Conservation (phyloP, 2,329 filamentous ascomycete species). For the Fusarium sororula region DNA sequence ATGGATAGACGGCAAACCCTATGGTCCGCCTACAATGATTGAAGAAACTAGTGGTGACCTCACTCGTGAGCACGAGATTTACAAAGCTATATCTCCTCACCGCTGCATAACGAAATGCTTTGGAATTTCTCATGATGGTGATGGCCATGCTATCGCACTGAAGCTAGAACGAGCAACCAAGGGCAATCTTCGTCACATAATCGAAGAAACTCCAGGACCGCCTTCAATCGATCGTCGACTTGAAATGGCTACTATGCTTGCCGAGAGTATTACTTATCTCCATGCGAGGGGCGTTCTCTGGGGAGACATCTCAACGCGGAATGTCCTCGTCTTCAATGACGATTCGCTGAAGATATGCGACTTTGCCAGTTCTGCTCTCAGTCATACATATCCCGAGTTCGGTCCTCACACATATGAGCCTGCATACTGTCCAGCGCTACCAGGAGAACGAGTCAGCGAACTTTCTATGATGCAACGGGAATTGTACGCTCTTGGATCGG, state of each 20-base stretch:
- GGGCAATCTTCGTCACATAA: neutral
- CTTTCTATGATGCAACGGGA: neutral
- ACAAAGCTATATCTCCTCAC: neutral
- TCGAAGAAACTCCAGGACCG: neutral
- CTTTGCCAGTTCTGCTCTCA: neutral
- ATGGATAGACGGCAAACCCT: neutral
- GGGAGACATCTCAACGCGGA: neutral
- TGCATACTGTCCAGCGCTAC: neutral
- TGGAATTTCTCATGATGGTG: accelerated
- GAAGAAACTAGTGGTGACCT: neutral
- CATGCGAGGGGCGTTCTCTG: neutral
- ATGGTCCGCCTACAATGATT: neutral
- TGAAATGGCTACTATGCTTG: neutral
- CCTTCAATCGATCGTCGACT: neutral
- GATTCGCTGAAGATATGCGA: neutral
- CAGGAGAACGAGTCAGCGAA: no score
- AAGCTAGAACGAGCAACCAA: neutral
- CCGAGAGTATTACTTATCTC: accelerated
- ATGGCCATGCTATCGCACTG: neutral
- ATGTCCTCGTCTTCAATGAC: neutral
- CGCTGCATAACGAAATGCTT: neutral
- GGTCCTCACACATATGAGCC: neutral
- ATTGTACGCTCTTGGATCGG: neutral
- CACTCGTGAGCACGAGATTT: neutral
- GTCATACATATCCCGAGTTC: neutral